Evolutionary conservation across 176 grass and related monocot species (phyloP).

Genomic region (Areca catechu): DNA sequence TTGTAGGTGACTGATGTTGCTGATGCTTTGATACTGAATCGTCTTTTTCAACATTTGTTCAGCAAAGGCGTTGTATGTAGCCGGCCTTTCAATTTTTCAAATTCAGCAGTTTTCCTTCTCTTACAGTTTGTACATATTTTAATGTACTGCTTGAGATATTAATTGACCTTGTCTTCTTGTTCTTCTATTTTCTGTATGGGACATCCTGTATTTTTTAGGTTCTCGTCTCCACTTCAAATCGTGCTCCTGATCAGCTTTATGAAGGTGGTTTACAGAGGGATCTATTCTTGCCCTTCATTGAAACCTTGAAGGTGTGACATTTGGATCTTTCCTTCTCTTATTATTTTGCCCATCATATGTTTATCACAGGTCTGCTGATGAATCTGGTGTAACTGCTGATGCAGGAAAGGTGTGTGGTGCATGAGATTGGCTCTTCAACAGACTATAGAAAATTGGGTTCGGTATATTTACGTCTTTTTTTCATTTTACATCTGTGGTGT

Average conservation of each 20-base stretch:
- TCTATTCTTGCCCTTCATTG: conserved; percentile 70
- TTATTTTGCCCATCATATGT: conserved; percentile 3
- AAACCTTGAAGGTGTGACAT: conserved; percentile 66
- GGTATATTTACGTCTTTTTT: conserved; percentile 38
- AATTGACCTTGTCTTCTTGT: conserved; percentile 5
- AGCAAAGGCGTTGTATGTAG: conserved; percentile 79
- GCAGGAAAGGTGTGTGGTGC: conserved; percentile 69
- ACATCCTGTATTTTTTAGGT: conserved; percentile 28
- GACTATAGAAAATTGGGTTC: conserved; percentile 87
- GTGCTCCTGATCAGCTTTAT: conserved; percentile 48
- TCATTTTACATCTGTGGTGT: conserved; percentile 1
- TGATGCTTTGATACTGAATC: conserved; percentile 87
- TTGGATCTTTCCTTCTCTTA: conserved; percentile 6
- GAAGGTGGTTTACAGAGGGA: conserved; percentile 52
- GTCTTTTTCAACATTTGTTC: conserved; percentile 83
- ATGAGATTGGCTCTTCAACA: conserved; percentile 72
- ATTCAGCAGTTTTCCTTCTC: conserved; percentile 5
- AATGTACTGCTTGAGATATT: conserved; percentile 8
- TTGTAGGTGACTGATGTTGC: conserved; percentile 91
- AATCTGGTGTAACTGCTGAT: conserved; percentile 21
- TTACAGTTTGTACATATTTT: background rate
- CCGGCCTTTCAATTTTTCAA: conserved; percentile 13
- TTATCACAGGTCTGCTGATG: background rate
- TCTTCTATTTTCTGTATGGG: conserved; percentile 5
- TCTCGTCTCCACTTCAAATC: conserved; percentile 91